phyloP scores from a whole-genome alignment of 495 filamentous ascomycete species.

The Apodospora peruviana region DNA sequence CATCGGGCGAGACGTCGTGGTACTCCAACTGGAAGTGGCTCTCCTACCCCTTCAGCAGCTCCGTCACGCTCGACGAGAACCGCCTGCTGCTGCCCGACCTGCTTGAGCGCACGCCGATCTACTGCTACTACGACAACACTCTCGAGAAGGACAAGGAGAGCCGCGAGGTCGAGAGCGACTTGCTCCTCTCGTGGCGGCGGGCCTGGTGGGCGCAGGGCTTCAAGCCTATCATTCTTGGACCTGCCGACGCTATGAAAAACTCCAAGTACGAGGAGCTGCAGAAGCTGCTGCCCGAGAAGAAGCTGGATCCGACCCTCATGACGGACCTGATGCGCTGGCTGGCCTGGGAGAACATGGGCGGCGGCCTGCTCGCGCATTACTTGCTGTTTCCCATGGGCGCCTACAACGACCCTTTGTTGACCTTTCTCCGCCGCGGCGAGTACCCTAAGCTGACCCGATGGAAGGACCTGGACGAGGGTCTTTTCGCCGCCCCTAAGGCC shows the following conservation, averaged over 20 bases:
- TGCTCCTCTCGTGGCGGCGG: constrained; percentile 82
- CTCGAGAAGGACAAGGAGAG: constrained; percentile 53
- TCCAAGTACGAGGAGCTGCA: constrained; percentile 69
- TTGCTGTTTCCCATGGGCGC: constrained; percentile 80
- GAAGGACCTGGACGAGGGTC: constrained; percentile 61
- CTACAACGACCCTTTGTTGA: constrained; percentile 65
- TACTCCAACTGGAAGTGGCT: constrained; percentile 84
- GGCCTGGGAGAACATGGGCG: constrained; percentile 91
- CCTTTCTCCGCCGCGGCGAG: constrained; percentile 65
- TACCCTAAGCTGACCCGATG: constrained; percentile 69
- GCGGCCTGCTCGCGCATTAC: constrained; percentile 75
- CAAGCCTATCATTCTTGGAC: constrained; percentile 72
- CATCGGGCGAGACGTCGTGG: constrained; percentile 75
- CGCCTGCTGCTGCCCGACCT: constrained; percentile 82
- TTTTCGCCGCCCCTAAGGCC: constrained; percentile 68
- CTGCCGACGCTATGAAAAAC: constrained; percentile 80
- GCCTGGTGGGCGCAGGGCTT: constrained; percentile 96
- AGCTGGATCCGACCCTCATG: constrained; percentile 50
- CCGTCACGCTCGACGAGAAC: constrained; percentile 78
- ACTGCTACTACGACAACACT: constrained; percentile 82
- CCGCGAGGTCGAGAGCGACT: constrained; percentile 65
- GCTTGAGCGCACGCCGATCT: constrained; percentile 67
- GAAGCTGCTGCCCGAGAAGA: constrained; percentile 44
- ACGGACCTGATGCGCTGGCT: constrained; percentile 78
- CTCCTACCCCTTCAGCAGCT: constrained; percentile 75